Conservation (phyloP, 2,329 filamentous ascomycete species). For the Pseudogymnoascus sp. region DNA sequence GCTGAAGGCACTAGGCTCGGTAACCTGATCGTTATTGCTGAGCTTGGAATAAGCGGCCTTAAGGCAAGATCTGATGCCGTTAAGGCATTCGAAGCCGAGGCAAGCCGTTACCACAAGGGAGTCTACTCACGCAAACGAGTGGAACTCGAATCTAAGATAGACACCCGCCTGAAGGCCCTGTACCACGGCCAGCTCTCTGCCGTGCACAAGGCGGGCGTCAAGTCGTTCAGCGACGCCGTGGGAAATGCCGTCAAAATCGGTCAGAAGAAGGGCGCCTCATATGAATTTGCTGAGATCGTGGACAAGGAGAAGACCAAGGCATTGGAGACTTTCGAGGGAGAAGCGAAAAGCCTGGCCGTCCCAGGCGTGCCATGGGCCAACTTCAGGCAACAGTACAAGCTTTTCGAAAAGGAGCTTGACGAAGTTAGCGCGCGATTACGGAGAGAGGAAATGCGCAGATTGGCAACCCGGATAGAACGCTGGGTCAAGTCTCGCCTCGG, state of each 20-base stretch:
- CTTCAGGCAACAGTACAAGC: constrained; percentile 67
- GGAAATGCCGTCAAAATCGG: constrained; percentile 79
- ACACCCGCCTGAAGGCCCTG: constrained; percentile 76
- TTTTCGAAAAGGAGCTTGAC: constrained; percentile 87
- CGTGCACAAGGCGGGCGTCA: constrained; percentile 80
- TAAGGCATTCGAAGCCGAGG: constrained; percentile 80
- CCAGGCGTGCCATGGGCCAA: constrained; percentile 80
- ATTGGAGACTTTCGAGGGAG: constrained; percentile 64
- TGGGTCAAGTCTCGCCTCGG: constrained; percentile 85
- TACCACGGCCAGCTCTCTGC: constrained; percentile 84
- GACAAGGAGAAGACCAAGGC: constrained; percentile 70
- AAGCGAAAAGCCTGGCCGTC: constrained; percentile 67
- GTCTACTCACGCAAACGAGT: constrained; percentile 80
- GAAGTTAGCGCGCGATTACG: constrained; percentile 77
- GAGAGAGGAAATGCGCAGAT: constrained; percentile 90
- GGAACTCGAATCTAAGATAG: constrained; percentile 80
- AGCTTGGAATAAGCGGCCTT: constrained; percentile 67
- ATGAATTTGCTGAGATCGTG: constrained; percentile 95
- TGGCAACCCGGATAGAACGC: constrained; percentile 84
- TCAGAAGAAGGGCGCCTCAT: constrained; percentile 81
- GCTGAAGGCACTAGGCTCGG: constrained; percentile 66
- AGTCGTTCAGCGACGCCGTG: constrained; percentile 80
- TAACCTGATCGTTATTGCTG: constrained; percentile 61
- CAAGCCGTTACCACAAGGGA: constrained; percentile 91
- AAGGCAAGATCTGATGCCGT: constrained; percentile 64